These are phyloP conservation scores for Bipolaris oryzae DNA, from an alignment of 2,329 filamentous ascomycete genomes.

Conservation along the genomic window DNA sequence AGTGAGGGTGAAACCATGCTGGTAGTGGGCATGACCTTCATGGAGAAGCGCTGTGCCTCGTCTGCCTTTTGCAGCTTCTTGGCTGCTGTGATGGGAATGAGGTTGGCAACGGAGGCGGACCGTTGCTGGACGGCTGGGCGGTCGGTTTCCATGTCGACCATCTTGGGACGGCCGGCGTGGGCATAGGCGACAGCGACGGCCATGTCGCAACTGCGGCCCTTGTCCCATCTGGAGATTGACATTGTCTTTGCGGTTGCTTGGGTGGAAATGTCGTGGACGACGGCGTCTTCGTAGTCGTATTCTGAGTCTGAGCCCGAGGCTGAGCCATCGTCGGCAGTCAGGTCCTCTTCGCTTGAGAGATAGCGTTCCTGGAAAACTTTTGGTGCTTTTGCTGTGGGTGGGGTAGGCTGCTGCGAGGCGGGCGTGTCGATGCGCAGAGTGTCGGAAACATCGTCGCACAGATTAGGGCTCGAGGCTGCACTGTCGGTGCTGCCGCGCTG, in stretches of 20 bases:
- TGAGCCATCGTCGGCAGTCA: conserved; percentile 43
- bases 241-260: conserved; percentile 40
- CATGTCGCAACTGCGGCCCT: conserved; percentile 45
- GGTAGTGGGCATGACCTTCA: conserved; percentile 26
- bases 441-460: conserved; percentile 44
- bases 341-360: conserved; percentile 48
- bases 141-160: conserved; percentile 43
- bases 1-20: conserved; percentile 17
- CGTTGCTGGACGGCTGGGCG: conserved; percentile 32
- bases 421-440: conserved; percentile 43
- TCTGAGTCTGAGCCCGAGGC: conserved; percentile 27
- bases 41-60: conserved; percentile 34
- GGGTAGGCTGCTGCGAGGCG: conserved; percentile 18
- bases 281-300: conserved; percentile 41
- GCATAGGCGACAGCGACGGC: conserved; percentile 47
- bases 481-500: conserved; percentile 39
- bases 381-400: conserved; percentile 28
- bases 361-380: conserved; percentile 45
- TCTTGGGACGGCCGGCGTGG: conserved; percentile 47
- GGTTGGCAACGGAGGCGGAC: conserved; percentile 43
- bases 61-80: conserved; percentile 38
- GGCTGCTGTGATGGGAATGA: conserved; percentile 35
- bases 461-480: conserved; percentile 43
- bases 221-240: conserved; percentile 42
- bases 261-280: conserved; percentile 37